These are phyloP conservation scores for Dianthus caryophyllus DNA, from an alignment of 148 eudicot genomes.

Conservation along the genomic window DNA sequence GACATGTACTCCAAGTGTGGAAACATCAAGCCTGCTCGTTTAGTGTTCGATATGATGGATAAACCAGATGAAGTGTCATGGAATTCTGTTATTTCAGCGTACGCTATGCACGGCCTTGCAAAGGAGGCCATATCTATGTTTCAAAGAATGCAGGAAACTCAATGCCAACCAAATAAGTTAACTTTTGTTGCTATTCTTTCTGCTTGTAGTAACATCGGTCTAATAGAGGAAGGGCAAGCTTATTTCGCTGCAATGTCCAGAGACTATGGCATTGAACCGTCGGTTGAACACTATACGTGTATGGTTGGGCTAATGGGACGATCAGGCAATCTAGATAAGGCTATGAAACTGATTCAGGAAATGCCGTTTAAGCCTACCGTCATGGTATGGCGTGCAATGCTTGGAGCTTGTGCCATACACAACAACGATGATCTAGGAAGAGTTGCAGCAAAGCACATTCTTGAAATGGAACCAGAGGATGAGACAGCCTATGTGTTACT, in stretches of 20 bases:
- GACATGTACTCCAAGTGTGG: slow-evolving; percentile 96
- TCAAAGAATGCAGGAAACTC: slow-evolving; percentile 45
- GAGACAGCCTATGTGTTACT: slow-evolving; percentile 65
- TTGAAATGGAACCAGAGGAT: slow-evolving; percentile 72
- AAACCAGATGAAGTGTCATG: slow-evolving; percentile 70
- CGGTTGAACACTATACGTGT: slow-evolving; percentile 85
- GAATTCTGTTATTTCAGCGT: slow-evolving; percentile 75
- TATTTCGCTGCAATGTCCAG: slow-evolving; percentile 53
- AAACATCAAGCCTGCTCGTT: slow-evolving; percentile 63
- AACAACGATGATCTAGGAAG: slow-evolving; percentile 65
- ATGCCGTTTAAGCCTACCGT: slow-evolving; percentile 76
- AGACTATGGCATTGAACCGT: slow-evolving; percentile 62
- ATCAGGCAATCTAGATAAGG: slow-evolving; percentile 64
- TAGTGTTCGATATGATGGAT: slow-evolving; percentile 55
- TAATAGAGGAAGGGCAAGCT: slow-evolving; percentile 54
- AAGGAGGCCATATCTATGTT: slow-evolving; percentile 57
- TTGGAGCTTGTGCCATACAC: slow-evolving; percentile 75
- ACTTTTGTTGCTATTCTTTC: slow-evolving; percentile 78
- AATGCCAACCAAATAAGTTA: slow-evolving; percentile 48
- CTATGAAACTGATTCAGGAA: slow-evolving; percentile 60
- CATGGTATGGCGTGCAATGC: slow-evolving; percentile 90
- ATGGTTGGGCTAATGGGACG: slow-evolving; percentile 84
- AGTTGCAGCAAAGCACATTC: slow-evolving; percentile 55
- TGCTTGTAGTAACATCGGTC: slow-evolving; percentile 82
- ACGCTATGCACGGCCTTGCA: slow-evolving; percentile 83